Evolutionary conservation across 2,329 filamentous ascomycete species (phyloP).

Genomic region (Colletotrichum tropicale): DNA sequence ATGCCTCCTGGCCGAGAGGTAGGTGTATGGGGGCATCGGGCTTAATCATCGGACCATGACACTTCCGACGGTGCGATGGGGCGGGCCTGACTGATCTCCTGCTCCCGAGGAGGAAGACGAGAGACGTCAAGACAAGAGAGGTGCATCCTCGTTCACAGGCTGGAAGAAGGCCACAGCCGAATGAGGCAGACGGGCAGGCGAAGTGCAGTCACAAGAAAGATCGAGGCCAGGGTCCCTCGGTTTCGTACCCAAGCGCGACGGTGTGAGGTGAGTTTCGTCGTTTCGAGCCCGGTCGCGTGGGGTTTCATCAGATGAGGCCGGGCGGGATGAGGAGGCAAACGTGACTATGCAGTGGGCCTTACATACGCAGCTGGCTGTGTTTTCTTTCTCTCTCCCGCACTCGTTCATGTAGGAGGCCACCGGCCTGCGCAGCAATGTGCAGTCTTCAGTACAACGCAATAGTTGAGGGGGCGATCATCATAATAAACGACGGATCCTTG

Average conservation of each 20-base stretch:
- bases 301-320: slow-evolving; percentile 14
- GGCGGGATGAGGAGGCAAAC: neutral
- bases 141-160: neutral
- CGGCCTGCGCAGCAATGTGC: neutral
- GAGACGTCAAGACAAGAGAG: neutral
- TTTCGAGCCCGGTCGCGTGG: slow-evolving; percentile 8
- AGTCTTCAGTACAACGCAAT: neutral
- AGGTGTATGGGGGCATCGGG: slow-evolving; percentile 11
- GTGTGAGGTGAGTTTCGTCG: slow-evolving; percentile 16
- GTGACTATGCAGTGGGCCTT: neutral
- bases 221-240: neutral
- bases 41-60: slow-evolving; percentile 6
- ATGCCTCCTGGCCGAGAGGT: neutral
- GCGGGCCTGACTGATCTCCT: neutral
- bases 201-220: neutral
- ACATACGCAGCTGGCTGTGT: neutral
- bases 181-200: neutral
- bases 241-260: neutral
- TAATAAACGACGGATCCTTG: neutral
- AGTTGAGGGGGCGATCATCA: neutral
- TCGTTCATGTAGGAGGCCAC: neutral
- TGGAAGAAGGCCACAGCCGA: neutral
- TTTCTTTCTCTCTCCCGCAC: neutral
- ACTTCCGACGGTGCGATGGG: slow-evolving; percentile 1
- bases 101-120: neutral